Percentiles rank a stretch among this genome's conserved stretches.
These are phyloP conservation scores for Talaromyces adpressus DNA, from an alignment of 495 filamentous ascomycete genomes.

Conservation along the genomic window DNA sequence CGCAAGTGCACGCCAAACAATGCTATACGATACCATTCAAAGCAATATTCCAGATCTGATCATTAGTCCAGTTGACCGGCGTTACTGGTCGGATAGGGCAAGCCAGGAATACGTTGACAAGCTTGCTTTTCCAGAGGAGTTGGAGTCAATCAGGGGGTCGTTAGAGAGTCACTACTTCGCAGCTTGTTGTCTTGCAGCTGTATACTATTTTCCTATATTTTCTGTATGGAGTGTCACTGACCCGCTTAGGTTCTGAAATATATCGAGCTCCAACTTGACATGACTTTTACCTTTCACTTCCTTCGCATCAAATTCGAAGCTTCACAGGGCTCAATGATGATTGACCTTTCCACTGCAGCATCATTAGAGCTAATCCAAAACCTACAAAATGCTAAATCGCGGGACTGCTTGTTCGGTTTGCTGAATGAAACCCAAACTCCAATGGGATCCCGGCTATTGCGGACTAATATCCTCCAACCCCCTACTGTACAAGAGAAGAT, in stretches of 20 bases:
- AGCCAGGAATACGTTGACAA: conserved; percentile 74
- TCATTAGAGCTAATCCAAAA: conserved; percentile 90
- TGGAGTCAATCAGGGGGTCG: conserved; percentile 69
- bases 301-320: conserved; percentile 80
- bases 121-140: conserved; percentile 68
- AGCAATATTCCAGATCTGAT: conserved; percentile 49
- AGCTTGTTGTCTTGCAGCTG: conserved; percentile 81
- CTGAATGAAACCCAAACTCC: conserved; percentile 80
- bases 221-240: conserved; percentile 15
- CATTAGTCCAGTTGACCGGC: conserved; percentile 66
- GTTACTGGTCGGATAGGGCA: conserved; percentile 79
- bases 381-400: conserved; percentile 64
- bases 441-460: conserved; percentile 76
- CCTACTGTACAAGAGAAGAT: conserved; percentile 61
- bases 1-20: conserved; percentile 62
- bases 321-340: conserved; percentile 91
- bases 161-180: conserved; percentile 85
- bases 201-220: conserved; percentile 31
- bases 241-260: conserved; percentile 66
- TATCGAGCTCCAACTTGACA: conserved; percentile 58
- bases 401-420: conserved; percentile 72
- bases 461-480: conserved; percentile 84
- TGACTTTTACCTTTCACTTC: conserved; percentile 66
- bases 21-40: conserved; percentile 68
- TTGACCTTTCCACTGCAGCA: conserved; percentile 77